Evolutionary conservation across 495 filamentous ascomycete genomes (phyloP), one percentile per base, ranked within the genome.

Genomic region (Zalerion maritima): DNA sequence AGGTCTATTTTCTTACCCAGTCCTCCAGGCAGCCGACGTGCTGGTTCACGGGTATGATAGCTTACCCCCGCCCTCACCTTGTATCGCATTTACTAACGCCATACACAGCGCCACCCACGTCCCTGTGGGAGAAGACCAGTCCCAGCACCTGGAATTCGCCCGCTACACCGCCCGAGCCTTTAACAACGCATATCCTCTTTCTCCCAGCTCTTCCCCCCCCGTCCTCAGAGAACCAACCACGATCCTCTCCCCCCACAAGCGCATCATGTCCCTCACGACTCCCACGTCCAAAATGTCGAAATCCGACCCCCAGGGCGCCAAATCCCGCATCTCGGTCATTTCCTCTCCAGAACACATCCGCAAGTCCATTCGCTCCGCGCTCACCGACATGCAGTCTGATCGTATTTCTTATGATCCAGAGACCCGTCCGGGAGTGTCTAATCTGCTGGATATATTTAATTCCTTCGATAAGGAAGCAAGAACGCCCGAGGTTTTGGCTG

Each of bases 1-100:
- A 8, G 91, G 89, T n/a, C 64, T 97, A 4, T 92, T 94, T 58
- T 89, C 84, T 6, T 97, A 97, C 46, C 89, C 89, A 9, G 82
- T 97, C 14, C 69, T 97, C 8, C 86, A 94, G 49, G 87, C 89
- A 16, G 89, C 91, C 18, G 89, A 97, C 52, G 81, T 97, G 24
- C 67, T 97, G 14, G 63, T 93, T 9, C 81, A 96, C 47, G 62
- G 74, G 76, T 81, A 45, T 17, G 50, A 32, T n/a, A n/a, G n/a
- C n/a, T n/a, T n/a, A n/a, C 6, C 5, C 8, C 12, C 21, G 4
- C 19, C 13, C 6, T 19, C 15, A 10, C 1, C 9, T 18, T 8
- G 13, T 3, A n/a, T 24, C 15, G 24, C 18, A 31, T 18, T 23
- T 27, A 27, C 31, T 14, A 23, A 37, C 23, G 24, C 22, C 10